phyloP scores from a whole-genome alignment of 2,329 filamentous ascomycete genomes.

The Penicillium sp. region DNA sequence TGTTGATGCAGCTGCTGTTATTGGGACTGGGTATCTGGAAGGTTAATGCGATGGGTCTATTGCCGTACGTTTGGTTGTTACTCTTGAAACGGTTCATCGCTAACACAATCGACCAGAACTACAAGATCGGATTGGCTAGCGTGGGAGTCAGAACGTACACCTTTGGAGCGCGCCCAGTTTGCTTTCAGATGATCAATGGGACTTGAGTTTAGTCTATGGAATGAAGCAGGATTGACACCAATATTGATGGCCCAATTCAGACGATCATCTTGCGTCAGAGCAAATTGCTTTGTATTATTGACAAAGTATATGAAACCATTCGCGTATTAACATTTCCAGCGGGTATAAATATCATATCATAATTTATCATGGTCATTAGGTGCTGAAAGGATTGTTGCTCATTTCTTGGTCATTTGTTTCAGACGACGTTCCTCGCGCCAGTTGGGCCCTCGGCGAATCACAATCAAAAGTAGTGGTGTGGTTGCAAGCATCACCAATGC shows the following conservation, averaged over 20 bases:
- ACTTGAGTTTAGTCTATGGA: background rate
- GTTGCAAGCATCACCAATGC: conserved; percentile 40
- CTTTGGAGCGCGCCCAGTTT: conserved; percentile 66
- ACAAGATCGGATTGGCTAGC: conserved; percentile 97
- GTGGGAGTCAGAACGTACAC: conserved; percentile 78
- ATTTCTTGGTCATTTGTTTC: conserved; percentile 15
- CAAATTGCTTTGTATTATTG: background rate
- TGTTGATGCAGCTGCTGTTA: conserved; percentile 81
- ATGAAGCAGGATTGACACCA: background rate
- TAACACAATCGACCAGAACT: conserved; percentile 59
- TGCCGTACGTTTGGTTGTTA: conserved; percentile 66
- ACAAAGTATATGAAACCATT: background rate
- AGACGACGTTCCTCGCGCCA: conserved; percentile 47
- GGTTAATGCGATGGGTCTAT: conserved; percentile 90
- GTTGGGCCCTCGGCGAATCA: conserved; percentile 42
- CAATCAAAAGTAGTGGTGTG: conserved; percentile 44
- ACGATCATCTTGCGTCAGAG: background rate
- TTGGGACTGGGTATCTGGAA: conserved; percentile 92
- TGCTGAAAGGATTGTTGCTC: background rate
- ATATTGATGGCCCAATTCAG: background rate
- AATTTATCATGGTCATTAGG: background rate
- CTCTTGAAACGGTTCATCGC: background rate
- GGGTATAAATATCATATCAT: background rate
- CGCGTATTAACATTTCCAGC: background rate
- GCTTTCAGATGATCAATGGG: conserved; percentile 48